Evolutionary conservation across 2,329 filamentous ascomycete genomes (phyloP), one percentile per base, ranked within the genome.

Genomic region (Aureobasidium musti): DNA sequence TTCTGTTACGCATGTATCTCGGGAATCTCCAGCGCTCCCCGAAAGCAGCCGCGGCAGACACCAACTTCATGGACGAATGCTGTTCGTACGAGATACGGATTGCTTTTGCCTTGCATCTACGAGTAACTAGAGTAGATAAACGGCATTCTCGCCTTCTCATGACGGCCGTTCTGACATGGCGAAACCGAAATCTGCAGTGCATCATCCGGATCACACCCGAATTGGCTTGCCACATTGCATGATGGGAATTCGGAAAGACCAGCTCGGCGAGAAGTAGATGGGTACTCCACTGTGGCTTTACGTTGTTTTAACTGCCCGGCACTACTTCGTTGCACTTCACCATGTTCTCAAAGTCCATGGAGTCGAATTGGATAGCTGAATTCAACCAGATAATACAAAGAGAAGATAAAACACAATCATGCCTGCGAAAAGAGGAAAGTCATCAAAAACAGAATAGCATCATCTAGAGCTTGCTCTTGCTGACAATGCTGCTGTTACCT

Each of bases 391-490:
- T 30, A 7, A 3, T 21, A 39, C 10, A 30, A 28, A 41, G 21
- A 50, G n/a, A 41, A 14, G 17, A 50, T 23, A 35, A 49, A 49
- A 45, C 21, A 64, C 23, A 53, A 63, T 41, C 19, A 63, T 63
- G 21, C 28, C 21, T 63, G 35, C 61, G 19, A 35, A 26, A 10
- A 6, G 11, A 2, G 17, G 17, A 64, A 64, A 35, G 41, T 43
- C 61, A 35, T 54, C n/a, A 53, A 45, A 35, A 30, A 10, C 5
- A 35, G 5, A 33, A 30, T 19, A 43, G 26, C 14, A 13, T 53
- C 49, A 28, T 37, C 57, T n/a, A 77, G 67, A 77, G 70, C 71
- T 75, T 77, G 69, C 74, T 76, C 75, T 74, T 76, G 57, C 71
- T 69, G 30, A 74, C 71, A 54, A 77, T 67, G 11, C 67, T 66